phyloP scores from a whole-genome alignment of 768 basidiomycete genomes.

The Nidularia sp. region DNA sequence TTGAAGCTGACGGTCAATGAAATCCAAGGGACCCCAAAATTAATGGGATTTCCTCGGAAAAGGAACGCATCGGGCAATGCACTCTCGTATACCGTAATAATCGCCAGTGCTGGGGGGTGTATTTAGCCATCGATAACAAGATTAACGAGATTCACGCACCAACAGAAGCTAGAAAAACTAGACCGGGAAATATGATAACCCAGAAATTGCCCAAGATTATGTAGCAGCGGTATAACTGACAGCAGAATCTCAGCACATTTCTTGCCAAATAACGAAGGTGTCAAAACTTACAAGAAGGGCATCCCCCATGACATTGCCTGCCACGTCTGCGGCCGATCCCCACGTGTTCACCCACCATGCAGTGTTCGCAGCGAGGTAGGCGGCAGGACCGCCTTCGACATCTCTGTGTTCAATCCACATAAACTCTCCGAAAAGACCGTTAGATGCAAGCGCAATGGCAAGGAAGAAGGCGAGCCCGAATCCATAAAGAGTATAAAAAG shows the following conservation, averaged over 20 bases:
- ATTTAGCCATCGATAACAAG: background rate
- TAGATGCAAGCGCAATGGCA: background rate
- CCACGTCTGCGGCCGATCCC: background rate
- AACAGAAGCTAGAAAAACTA: background rate
- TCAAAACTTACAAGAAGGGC: background rate
- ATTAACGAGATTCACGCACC: background rate
- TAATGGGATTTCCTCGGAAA: background rate
- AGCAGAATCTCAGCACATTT: background rate
- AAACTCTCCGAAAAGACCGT: background rate
- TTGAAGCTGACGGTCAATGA: background rate
- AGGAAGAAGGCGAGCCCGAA: background rate
- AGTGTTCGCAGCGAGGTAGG: background rate
- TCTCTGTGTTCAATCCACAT: background rate
- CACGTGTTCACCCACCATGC: background rate
- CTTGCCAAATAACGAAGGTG: background rate
- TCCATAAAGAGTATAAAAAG: background rate
- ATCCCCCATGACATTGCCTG: background rate
- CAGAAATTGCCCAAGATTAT: background rate
- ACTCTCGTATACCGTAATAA: background rate
- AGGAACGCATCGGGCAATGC: background rate
- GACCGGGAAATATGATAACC: background rate
- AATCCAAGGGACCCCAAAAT: background rate
- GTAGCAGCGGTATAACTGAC: background rate
- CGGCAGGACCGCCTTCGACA: background rate
- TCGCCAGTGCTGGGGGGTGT: background rate